Percentiles rank a stretch among this genome's conserved stretches.
phyloP scores from a whole-genome alignment of 2,329 filamentous ascomycete genomes.

The Neocucurbitaria cava region DNA sequence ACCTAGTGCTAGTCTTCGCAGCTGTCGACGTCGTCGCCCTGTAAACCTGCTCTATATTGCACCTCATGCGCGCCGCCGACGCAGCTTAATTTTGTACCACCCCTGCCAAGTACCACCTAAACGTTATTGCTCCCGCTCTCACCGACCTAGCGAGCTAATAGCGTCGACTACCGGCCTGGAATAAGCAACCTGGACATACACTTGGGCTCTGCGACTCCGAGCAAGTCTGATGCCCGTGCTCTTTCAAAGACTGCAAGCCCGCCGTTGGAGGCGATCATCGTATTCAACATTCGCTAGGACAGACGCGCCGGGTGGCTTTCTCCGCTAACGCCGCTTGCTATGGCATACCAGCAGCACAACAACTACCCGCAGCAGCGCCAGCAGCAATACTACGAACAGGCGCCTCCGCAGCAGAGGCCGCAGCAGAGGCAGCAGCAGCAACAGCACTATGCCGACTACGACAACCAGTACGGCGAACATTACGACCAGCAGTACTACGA shows the following conservation, averaged over 20 bases:
- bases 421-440: no score
- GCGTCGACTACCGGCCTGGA: constrained; percentile 12
- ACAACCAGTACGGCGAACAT: constrained; percentile 37
- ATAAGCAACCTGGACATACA: constrained; percentile 17
- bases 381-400: constrained; percentile 17
- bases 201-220: constrained; percentile 2
- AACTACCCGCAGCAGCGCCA: constrained; percentile 38
- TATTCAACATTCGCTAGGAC: constrained; percentile 25
- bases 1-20: constrained; percentile 6
- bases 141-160: constrained; percentile 4
- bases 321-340: constrained; percentile 30
- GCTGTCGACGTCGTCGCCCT: constrained; percentile 18
- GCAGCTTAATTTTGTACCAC: constrained; percentile 23
- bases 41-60: constrained; percentile 12
- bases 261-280: constrained; percentile 30
- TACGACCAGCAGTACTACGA: constrained; percentile 42
- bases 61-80: constrained; percentile 5
- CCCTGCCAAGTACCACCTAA: constrained; percentile 30
- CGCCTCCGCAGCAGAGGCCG: constrained; percentile 10
- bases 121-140: constrained; percentile 21
- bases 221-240: constrained; percentile 5
- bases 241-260: constrained; percentile 21
- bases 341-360: constrained; percentile 51
- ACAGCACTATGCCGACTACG: constrained; percentile 38
- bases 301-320: constrained; percentile 25